phyloP scores from a whole-genome alignment of 2,329 filamentous ascomycete genomes.

The Colletotrichum theobromicola region DNA sequence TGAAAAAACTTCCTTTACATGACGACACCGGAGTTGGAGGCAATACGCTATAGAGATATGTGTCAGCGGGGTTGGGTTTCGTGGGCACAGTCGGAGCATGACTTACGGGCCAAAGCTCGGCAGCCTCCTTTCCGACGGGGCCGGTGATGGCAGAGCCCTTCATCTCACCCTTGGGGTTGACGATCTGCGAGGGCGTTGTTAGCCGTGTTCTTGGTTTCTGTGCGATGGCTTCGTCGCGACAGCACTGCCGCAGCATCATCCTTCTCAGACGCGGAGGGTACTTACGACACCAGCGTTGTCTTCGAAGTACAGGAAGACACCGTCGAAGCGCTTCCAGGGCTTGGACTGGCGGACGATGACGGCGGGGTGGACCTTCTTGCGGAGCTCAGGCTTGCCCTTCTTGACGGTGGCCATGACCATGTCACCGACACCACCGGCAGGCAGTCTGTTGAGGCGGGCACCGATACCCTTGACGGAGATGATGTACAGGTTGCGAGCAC shows the following conservation, averaged over 20 bases:
- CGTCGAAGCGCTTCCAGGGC: conserved; percentile 98
- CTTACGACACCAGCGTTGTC: conserved; percentile 98
- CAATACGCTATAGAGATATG: conserved; percentile 78
- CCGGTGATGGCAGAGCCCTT: conserved; percentile 99
- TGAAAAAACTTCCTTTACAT: conserved; percentile 73
- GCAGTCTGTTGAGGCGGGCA: conserved; percentile 96
- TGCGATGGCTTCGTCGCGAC: neutral
- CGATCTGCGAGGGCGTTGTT: conserved; percentile 69
- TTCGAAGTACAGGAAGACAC: conserved; percentile 99
- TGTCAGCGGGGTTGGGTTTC: conserved; percentile 32
- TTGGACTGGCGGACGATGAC: conserved; percentile 99
- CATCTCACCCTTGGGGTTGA: conserved; percentile 99
- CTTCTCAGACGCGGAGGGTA: conserved; percentile 33
- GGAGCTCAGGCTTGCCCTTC: conserved; percentile 99
- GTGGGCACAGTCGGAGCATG: neutral
- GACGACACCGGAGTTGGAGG: conserved; percentile 99
- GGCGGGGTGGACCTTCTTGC: conserved; percentile 99
- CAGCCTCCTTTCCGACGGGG: conserved; percentile 99
- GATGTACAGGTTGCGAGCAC: conserved; percentile 99
- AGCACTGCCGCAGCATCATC: neutral
- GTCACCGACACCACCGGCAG: conserved; percentile 96
- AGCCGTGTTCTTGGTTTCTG: conserved; percentile 29
- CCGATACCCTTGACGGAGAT: conserved; percentile 99
- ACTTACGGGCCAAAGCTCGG: conserved; percentile 97
- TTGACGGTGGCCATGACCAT: conserved; percentile 99